Conservation (phyloP, 1,284 basidiomycete genomes). For the Irpex lacteus region DNA sequence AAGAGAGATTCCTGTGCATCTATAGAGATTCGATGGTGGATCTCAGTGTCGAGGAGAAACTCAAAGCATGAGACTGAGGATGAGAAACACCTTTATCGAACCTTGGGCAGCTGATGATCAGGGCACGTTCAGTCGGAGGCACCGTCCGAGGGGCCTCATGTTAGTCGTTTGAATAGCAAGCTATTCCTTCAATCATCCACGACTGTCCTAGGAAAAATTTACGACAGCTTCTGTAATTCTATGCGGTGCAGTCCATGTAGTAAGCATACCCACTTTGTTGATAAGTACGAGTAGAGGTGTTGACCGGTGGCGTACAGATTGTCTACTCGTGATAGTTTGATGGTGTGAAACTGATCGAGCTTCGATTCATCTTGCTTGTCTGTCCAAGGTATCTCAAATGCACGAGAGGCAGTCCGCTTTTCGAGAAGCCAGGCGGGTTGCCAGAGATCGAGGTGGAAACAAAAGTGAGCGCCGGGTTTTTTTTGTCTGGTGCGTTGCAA, state of each 20-base stretch:
- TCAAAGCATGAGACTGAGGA: not conserved
- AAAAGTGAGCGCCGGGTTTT: conserved; percentile 17
- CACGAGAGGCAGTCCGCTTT: not conserved
- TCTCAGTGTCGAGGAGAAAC: not conserved
- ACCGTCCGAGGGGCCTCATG: not conserved
- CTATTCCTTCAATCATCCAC: not conserved
- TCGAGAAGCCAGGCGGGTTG: conserved; percentile 9
- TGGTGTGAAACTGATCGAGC: not conserved
- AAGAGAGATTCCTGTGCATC: not conserved
- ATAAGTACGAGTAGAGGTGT: not conserved
- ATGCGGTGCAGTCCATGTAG: not conserved
- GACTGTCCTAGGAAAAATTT: not conserved
- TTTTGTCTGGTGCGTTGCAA: conserved; percentile 14
- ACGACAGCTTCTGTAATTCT: not conserved
- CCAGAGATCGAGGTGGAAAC: conserved; percentile 11
- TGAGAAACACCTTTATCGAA: not conserved
- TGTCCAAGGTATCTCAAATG: not conserved
- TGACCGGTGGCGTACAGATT: not conserved
- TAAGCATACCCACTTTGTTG: not conserved
- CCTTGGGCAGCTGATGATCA: conserved; percentile 2
- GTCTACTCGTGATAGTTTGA: too few relatives aligned
- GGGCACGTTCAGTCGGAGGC: conserved; percentile 1
- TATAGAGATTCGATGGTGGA: not conserved
- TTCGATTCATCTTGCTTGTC: not conserved
- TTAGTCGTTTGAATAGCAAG: not conserved